Evolutionary conservation across 306 rosid genomes (phyloP).

Genomic region (Sindora glabra): DNA sequence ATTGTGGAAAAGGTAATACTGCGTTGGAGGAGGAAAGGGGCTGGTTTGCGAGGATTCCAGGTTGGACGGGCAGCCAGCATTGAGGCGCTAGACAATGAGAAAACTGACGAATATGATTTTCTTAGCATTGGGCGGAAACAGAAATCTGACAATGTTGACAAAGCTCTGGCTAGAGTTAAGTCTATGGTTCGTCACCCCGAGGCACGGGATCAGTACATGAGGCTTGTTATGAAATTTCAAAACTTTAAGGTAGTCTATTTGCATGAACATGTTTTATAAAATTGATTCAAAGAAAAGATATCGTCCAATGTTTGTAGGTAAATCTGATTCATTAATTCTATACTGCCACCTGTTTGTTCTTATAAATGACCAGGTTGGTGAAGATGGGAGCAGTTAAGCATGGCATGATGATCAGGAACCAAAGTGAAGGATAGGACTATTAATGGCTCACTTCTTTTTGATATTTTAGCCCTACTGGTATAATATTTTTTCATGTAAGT

Average conservation of each 20-base stretch:
- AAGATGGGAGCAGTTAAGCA: background rate
- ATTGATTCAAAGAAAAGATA: background rate
- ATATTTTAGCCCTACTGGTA: background rate
- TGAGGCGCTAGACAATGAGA: constrained; percentile 21
- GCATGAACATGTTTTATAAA: background rate
- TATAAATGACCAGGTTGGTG: constrained; percentile 18
- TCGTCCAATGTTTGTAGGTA: background rate
- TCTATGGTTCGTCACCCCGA: constrained; percentile 58
- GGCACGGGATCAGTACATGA: constrained; percentile 63
- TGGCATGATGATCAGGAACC: constrained; percentile 7
- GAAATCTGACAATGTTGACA: constrained; percentile 52
- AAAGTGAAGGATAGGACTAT: background rate
- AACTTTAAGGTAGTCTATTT: constrained; percentile 43
- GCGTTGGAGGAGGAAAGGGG: constrained; percentile 67
- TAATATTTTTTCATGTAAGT: background rate
- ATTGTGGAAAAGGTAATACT: constrained; percentile 63
- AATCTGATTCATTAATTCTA: background rate
- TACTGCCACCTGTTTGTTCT: constrained; percentile 11
- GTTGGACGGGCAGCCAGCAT: constrained; percentile 23
- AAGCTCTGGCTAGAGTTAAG: constrained; percentile 58
- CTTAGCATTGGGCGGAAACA: constrained; percentile 54
- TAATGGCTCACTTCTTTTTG: background rate
- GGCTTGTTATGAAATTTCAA: constrained; percentile 40
- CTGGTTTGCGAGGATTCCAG: constrained; percentile 65
- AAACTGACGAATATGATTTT: constrained; percentile 59